Percentiles rank a stretch among this genome's conserved stretches.
phyloP scores from a whole-genome alignment of 2,329 filamentous ascomycete genomes.

The Penicillium glabrum region DNA sequence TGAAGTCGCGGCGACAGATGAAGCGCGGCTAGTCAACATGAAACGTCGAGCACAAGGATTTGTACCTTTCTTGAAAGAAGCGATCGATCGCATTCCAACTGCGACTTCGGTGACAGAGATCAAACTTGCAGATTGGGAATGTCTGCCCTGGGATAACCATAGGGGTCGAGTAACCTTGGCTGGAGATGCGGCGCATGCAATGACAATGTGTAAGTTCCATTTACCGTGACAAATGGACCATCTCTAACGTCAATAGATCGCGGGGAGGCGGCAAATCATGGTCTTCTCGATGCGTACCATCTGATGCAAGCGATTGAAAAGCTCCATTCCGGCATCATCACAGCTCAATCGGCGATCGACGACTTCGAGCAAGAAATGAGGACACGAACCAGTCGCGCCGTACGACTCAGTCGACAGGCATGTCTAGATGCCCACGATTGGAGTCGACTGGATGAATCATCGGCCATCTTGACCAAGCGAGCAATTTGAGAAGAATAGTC shows the following conservation, averaged over 20 bases:
- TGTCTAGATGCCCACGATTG: constrained; percentile 37
- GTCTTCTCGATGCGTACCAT: constrained; percentile 28
- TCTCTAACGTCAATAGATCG: constrained; percentile 17
- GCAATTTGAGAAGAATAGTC: constrained; percentile 8
- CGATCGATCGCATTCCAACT: constrained; percentile 26
- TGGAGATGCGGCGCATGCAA: constrained; percentile 34
- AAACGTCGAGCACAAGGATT: constrained; percentile 31
- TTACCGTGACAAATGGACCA: not conserved
- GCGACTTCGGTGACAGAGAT: constrained; percentile 28
- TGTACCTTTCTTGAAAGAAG: constrained; percentile 19
- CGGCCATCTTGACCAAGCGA: constrained; percentile 30
- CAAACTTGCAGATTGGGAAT: constrained; percentile 30
- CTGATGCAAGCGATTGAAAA: constrained; percentile 17
- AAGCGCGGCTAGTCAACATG: constrained; percentile 42
- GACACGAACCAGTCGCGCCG: constrained; percentile 28
- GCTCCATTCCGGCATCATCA: constrained; percentile 7
- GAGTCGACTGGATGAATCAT: constrained; percentile 25
- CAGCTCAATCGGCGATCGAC: constrained; percentile 18
- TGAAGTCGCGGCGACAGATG: constrained; percentile 34
- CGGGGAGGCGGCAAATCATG: constrained; percentile 36
- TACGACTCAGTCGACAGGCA: constrained; percentile 34
- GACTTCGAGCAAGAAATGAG: constrained; percentile 35
- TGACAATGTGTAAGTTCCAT: constrained; percentile 32
- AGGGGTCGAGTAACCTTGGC: constrained; percentile 29
- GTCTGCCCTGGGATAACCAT: constrained; percentile 31